Evolutionary conservation across 2,329 filamentous ascomycete species (phyloP).

Genomic region (Fusarium musae): DNA sequence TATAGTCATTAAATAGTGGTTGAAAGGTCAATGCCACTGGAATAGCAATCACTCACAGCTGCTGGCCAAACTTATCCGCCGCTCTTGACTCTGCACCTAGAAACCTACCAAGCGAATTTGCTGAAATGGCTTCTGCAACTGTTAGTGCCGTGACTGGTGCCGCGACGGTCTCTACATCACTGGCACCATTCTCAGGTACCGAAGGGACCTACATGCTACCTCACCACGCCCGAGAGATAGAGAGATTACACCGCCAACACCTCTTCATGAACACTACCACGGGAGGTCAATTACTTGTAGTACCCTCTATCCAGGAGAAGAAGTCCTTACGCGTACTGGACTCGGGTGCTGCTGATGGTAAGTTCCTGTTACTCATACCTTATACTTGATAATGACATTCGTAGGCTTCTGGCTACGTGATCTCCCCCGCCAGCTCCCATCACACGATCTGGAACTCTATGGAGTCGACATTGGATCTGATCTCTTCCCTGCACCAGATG

Average conservation of each 20-base stretch:
- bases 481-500: background rate
- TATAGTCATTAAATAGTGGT: background rate
- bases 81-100: background rate
- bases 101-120: background rate
- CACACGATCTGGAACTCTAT: background rate
- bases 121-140: background rate
- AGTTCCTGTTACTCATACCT: background rate
- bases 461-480: background rate
- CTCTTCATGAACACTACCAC: background rate
- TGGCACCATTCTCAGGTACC: background rate
- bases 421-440: background rate
- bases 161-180: background rate
- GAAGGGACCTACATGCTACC: background rate
- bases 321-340: background rate
- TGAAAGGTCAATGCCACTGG: accelerated
- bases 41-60: background rate
- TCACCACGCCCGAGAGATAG: background rate
- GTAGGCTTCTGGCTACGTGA: background rate
- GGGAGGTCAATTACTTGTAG: background rate
- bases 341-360: background rate
- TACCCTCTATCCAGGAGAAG: background rate
- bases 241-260: background rate
- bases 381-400: background rate
- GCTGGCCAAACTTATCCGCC: accelerated
- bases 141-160: background rate